Evolutionary conservation across 352 stramenopile genomes (phyloP), one percentile per base, ranked within the genome.

Genomic region (Thalassiosira delicatula): DNA sequence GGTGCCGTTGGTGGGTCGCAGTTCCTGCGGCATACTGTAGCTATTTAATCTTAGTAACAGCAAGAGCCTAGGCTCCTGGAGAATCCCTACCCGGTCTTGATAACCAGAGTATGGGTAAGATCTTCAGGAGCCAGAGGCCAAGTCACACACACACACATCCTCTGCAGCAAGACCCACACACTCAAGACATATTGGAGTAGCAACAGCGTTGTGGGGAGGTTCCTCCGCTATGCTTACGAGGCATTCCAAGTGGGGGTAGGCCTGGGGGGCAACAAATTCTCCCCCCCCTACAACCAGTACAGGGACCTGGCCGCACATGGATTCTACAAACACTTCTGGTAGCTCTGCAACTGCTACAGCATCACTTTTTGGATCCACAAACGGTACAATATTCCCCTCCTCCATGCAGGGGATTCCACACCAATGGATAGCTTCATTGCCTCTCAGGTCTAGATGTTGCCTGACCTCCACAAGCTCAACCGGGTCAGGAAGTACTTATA

Each of bases 261-360:
- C 3, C n/a, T 76, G 27, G 2, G n/a, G 8, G 54, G 54, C 12
- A 63, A 63, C 42, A 21, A 44, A 3, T 63, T 63, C 14, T 23
- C 9, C 5, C 1, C 5, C 1, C 23, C 25, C 25, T 79, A 61
- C 33, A 4, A 51, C 0, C 17, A 21, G 12, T 25, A 54, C n/a
- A 17, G 21, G 0, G 17, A 2, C 21, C 27, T 73, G 23, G 71
- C 71, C 14, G 61, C 49, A 2, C 1, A 27, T 11, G 62, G 60
- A 11, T 79, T 60, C 49, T 70, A 56, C 27, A 60, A 67, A 8
- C 21, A 67, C 25, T 29, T 79, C 0, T 79, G 60, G 60, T 9
- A 72, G 17, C 54, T 66, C 0, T 37, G 60, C 11, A 17, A 17
- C 27, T 14, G n/a, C 1, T 53, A 44, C 9, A 8, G 9, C 7